Percentiles rank a stretch among this genome's conserved stretches.
Evolutionary conservation across 164 flowering plant genomes (phyloP).

Genomic region (Stephania yunnanensis): DNA sequence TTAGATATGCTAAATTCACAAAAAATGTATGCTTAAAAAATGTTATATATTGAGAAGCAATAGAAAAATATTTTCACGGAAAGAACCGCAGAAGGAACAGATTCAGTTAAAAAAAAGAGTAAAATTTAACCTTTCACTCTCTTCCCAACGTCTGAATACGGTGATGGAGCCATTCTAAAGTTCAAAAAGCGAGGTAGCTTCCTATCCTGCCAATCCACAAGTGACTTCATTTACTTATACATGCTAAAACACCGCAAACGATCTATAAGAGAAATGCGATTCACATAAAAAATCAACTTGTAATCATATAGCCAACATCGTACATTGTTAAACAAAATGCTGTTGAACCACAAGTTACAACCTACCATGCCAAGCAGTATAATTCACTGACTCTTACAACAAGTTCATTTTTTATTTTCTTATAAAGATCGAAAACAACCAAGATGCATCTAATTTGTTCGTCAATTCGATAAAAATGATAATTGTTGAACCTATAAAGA

Average conservation of each 20-base stretch:
- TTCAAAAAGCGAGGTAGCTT: background rate
- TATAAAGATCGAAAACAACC: too few relatives aligned
- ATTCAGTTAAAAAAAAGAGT: background rate
- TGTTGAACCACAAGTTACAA: too few relatives aligned
- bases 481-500: background rate
- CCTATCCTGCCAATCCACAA: background rate
- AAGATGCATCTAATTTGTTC: background rate
- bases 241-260: background rate
- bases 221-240: background rate
- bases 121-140: constrained; percentile 39
- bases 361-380: background rate
- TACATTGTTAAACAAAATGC: background rate
- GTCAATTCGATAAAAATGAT: background rate
- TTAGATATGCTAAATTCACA: background rate
- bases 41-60: background rate
- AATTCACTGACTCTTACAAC: background rate
- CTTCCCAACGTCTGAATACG: constrained; percentile 54
- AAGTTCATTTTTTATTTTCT: too few relatives aligned
- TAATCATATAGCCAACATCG: background rate
- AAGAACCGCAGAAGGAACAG: background rate
- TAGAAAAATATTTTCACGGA: background rate
- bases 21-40: background rate
- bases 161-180: constrained; percentile 52
- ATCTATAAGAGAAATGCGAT: background rate
- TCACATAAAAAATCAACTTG: background rate